These are phyloP conservation scores for Helianthus tuberosus DNA, from an alignment of 129 eudicot genomes.

Conservation along the genomic window DNA sequence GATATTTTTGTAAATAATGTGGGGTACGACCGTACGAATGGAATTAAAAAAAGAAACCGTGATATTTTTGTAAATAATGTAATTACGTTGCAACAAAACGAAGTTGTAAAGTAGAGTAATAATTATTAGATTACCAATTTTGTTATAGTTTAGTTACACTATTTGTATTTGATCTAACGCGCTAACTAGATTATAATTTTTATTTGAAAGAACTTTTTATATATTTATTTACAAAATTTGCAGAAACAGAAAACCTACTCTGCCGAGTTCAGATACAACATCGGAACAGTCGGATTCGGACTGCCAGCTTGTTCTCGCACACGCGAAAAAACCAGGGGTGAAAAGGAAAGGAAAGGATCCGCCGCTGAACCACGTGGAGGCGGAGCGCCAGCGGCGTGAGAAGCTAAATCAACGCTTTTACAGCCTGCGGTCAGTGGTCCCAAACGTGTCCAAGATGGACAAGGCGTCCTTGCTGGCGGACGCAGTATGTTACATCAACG, in stretches of 20 bases:
- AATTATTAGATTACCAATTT: no score
- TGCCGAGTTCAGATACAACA: constrained; percentile 3
- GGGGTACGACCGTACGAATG: no score
- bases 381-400: constrained; percentile 80
- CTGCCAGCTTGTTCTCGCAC: constrained; percentile 25
- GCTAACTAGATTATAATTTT: no score
- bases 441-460: constrained; percentile 73
- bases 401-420: constrained; percentile 77
- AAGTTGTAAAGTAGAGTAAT: no score
- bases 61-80: no score
- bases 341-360: constrained; percentile 54
- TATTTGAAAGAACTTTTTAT: not conserved
- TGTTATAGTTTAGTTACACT: no score
- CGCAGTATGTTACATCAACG: constrained; percentile 66
- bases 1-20: no score
- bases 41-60: no score
- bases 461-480: constrained; percentile 74
- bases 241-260: not conserved
- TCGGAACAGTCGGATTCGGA: constrained; percentile 53
- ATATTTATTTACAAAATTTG: not conserved
- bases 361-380: constrained; percentile 64
- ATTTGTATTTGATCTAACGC: no score
- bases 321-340: not conserved
- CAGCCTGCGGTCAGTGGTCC: constrained; percentile 66
- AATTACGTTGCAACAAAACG: no score